Evolutionary conservation across 441 rosid species (phyloP).

Genomic region (Biscutella laevigata): DNA sequence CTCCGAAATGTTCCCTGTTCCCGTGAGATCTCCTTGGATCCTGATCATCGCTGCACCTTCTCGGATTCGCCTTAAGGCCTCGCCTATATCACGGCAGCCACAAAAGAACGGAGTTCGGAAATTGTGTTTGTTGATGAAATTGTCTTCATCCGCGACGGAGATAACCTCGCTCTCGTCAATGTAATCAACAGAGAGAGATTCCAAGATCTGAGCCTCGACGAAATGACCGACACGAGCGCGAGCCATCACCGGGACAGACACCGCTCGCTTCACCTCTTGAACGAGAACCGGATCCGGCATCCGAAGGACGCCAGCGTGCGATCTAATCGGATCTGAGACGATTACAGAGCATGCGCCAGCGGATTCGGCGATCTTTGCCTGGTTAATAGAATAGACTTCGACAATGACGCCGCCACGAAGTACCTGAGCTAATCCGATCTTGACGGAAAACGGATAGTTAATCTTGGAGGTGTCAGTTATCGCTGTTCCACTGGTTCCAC

Average conservation of each 20-base stretch:
- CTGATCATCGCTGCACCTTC: slow-evolving; percentile 90
- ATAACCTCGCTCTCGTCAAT: slow-evolving; percentile 70
- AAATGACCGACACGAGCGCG: slow-evolving; percentile 79
- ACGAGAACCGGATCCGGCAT: slow-evolving; percentile 67
- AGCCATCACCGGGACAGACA: slow-evolving; percentile 57
- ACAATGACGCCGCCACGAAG: slow-evolving; percentile 74
- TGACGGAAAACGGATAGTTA: slow-evolving; percentile 52
- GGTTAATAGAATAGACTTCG: slow-evolving; percentile 35
- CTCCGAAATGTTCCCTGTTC: slow-evolving; percentile 36
- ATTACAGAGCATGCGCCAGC: slow-evolving; percentile 65
- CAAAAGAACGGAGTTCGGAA: slow-evolving; percentile 61
- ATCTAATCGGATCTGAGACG: slow-evolving; percentile 34
- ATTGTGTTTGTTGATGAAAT: slow-evolving; percentile 78
- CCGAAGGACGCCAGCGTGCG: slow-evolving; percentile 35
- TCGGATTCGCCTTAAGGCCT: slow-evolving; percentile 65
- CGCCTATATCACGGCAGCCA: slow-evolving; percentile 63
- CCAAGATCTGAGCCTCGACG: slow-evolving; percentile 80
- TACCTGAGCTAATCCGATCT: slow-evolving; percentile 58
- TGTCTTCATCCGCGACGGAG: slow-evolving; percentile 45
- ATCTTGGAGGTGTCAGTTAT: slow-evolving; percentile 57
- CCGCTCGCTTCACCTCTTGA: slow-evolving; percentile 49
- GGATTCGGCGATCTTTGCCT: slow-evolving; percentile 65
- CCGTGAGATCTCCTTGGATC: slow-evolving; percentile 48
- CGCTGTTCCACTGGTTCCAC: slow-evolving; percentile 36
- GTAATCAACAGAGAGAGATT: slow-evolving; percentile 56